Evolutionary conservation across 768 basidiomycete genomes (phyloP), one percentile per base, ranked within the genome.

Genomic region (Xanthoconium stramineum): DNA sequence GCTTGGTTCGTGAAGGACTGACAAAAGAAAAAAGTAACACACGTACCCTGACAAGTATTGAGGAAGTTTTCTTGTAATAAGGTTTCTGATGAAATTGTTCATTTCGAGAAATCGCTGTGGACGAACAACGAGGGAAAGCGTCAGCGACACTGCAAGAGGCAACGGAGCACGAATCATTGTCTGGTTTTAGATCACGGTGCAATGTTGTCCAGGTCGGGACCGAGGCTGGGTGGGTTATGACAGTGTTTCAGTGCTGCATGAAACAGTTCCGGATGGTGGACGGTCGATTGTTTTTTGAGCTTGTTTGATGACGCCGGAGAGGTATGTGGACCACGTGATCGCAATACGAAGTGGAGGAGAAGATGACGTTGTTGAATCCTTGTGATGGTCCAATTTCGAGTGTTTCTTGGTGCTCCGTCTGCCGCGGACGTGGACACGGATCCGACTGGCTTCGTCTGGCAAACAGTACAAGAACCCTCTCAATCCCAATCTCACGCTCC

Each of bases 151-250:
- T 20, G 2, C 17, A 15, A 17, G 28, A 37, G 17, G 3, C 20
- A n/a, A 19, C 33, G 5, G 30, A 30, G 12, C 17, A 72, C 84
- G 28, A 58, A 89, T 94, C 93, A 75, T 98, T 98, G 72, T 99
- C 97, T 0, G 97, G 97, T 72, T 99, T 99, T 58, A 99, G 70
- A 75, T 98, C 97, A 19, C 97, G 78, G 75, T 99, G 97, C 54
- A 99, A 71, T 79, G n/a, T 78, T 75, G 17, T 81, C 82, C 29
- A 57, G 14, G 45, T 65, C 61, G 7, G 69, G 64, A 14, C 71
- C 67, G 59, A 72, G 63, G 30, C 62, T 69, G 11, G 76, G 76
- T 11, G 94, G 93, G 63, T 91, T 90, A 63, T 99, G 97, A 66
- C 97, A 99, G 66, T 98, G 85, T 57, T 91, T 86, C 37, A 98